Evolutionary conservation across 2,329 filamentous ascomycete genomes (phyloP), one percentile per base, ranked within the genome.

Genomic region (Cladophialophora exuberans): DNA sequence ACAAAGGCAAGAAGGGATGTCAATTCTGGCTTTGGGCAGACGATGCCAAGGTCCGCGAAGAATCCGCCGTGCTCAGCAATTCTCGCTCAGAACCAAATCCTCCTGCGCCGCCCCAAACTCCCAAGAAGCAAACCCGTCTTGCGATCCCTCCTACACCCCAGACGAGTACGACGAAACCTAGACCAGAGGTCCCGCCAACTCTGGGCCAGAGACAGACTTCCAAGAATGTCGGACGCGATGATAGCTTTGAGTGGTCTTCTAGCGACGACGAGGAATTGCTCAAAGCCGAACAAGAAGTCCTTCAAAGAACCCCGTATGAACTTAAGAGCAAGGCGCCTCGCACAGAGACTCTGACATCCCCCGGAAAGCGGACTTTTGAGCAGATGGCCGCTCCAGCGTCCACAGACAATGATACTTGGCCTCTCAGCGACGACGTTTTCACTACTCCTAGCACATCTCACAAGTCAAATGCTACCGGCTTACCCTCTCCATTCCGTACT

Each of bases 21-120:
- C 73, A 71, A 4, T 85, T 86, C 72, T 86, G 85, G 54, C 72
- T 86, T 0, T 86, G 83, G 83, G 75, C 79, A 11, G 76, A 79
- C 50, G 80, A 84, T 51, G 83, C 83, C 11, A 75, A 79, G 60
- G 60, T 70, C n/a, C 72, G 83, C 17, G 79, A 82, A 66, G 75
- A 77, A 55, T 69, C 68, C 9, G 74, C 75, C 18, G 68, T 83
- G 4, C 64, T 80, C 57, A 75, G 70, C 57, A 81, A 80, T 59
- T 76, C 77, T 20, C 69, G 72, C 48, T 76, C 73, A 2, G 80
- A 83, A 62, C 68, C 72, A 3, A 25, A 26, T 33, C 22, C 15
- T 17, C 33, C 61, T 7, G 22, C 20, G 20, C 28, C 61, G 6
- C 59, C 65, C 2, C 64, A 64, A 44, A 67, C 68, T 17, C 70